A percentile compares a stretch with the other conserved stretches of the same genome.
These are phyloP conservation scores for Annulohypoxylon truncatum DNA, from an alignment of 2,329 filamentous ascomycete genomes.

Conservation along the genomic window DNA sequence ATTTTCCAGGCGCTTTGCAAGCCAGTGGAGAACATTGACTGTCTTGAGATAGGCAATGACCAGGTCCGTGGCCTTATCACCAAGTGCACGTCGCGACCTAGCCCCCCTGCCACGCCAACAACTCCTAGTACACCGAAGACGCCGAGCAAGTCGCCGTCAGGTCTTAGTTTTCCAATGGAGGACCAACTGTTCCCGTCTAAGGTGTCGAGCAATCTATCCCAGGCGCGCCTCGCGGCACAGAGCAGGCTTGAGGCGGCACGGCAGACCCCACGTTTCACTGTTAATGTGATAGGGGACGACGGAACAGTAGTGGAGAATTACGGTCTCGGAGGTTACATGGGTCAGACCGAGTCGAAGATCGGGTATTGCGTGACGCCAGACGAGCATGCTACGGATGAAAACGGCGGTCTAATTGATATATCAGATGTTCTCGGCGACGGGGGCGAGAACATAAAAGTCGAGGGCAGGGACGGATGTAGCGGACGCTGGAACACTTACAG, in stretches of 20 bases:
- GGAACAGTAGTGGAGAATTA: conserved; percentile 64
- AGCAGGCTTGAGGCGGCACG: conserved; percentile 32
- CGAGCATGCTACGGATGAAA: conserved; percentile 64
- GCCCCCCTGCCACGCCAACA: conserved; percentile 51
- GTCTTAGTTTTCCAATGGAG: conserved; percentile 43
- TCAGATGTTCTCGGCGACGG: conserved; percentile 61
- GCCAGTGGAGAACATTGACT: conserved; percentile 66
- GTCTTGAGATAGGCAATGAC: conserved; percentile 63
- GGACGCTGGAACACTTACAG: conserved; percentile 60
- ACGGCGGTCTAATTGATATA: conserved; percentile 66
- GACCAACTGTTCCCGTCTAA: conserved; percentile 45
- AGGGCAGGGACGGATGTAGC: conserved; percentile 55
- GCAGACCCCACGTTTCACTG: conserved; percentile 63
- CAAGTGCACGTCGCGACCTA: conserved; percentile 41
- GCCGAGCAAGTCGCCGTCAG: conserved; percentile 42
- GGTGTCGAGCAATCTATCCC: conserved; percentile 59
- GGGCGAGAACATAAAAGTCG: conserved; percentile 56
- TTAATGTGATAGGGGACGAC: conserved; percentile 67
- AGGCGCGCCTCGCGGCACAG: conserved; percentile 73
- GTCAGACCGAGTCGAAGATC: conserved; percentile 68
- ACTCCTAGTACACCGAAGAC: conserved; percentile 48
- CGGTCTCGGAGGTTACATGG: conserved; percentile 71
- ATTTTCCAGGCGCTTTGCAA: conserved; percentile 75
- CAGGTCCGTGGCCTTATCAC: conserved; percentile 55
- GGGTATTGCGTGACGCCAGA: conserved; percentile 71